phyloP scores from a whole-genome alignment of 371 early-diverging fungal genomes.

The Vairimorpha ceranae region DNA sequence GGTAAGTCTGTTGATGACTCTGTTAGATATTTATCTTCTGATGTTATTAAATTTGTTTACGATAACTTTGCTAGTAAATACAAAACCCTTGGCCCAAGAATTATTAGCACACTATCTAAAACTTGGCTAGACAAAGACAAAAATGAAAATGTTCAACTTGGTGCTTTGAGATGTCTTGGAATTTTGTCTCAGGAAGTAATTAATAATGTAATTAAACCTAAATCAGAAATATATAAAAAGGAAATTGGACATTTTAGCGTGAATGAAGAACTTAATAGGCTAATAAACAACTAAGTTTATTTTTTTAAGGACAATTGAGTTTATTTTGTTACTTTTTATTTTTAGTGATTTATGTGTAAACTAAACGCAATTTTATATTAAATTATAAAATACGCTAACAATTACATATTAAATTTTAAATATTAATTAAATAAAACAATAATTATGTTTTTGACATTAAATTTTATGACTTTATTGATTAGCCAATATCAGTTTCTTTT shows the following conservation, averaged over 20 bases:
- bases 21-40: slow-evolving; percentile 50
- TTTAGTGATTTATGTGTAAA: neutral
- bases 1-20: slow-evolving; percentile 68
- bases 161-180: slow-evolving; percentile 60
- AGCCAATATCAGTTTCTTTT: too few species aligned
- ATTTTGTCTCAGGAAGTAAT: slow-evolving; percentile 31
- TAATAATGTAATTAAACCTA: slow-evolving; percentile 36
- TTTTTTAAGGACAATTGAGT: neutral
- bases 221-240: slow-evolving; percentile 30
- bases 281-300: slow-evolving; percentile 17
- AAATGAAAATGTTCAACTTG: slow-evolving; percentile 55
- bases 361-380: neutral
- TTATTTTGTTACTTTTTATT: too few species aligned
- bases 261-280: neutral
- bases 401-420: too few species aligned
- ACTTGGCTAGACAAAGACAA: slow-evolving; percentile 60
- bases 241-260: slow-evolving; percentile 23
- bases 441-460: too few species aligned
- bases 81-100: slow-evolving; percentile 61
- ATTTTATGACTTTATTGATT: too few species aligned
- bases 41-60: slow-evolving; percentile 61
- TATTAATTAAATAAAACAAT: too few species aligned
- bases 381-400: too few species aligned
- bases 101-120: slow-evolving; percentile 59
- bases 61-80: slow-evolving; percentile 58